Base-by-base conservation (phyloP, 768 basidiomycete genomes). In the Russula earlei region DNA sequence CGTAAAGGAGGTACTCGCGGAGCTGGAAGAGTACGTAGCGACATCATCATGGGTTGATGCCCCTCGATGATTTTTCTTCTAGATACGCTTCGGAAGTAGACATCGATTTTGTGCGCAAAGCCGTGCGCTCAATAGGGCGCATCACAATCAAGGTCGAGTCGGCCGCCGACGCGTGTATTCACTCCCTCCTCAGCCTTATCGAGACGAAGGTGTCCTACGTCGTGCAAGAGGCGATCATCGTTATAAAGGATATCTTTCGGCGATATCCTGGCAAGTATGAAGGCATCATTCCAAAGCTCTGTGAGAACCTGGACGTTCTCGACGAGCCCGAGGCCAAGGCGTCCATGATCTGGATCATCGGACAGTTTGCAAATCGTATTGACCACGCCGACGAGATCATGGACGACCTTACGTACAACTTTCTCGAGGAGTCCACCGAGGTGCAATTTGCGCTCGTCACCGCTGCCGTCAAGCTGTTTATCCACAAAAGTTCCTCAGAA, bases 51-150 rank as follows among this genome's bases (percentile, higher is more conserved):
- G 40, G 19, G 24, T 20, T 29, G 8, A 24, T 14, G 33, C 31
- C 2, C 40, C 3, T 40, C 19, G 17, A 47, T 49, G n/a, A n/a
- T n/a, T n/a, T n/a, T 43, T n/a, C 27, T 29, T 11, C 34, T 58
- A 95, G 92, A 65, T 99, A 99, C 71, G 96, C 96, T 2, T 91
- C 94, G 0, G 96, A 99, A 69, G 94, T 98, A 15, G 96, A 99
- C 66, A 77, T 99, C 60, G 96, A 99, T 71, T 98, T 98, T 66
- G 94, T 97, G 31, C 84, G 96, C 43, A 98, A 97, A 71, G 89
- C 95, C 9, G 96, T 99, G 25, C 83, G 96, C 29, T 96, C 95
- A 3, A 95, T 99, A 60, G 96, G 96, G 8, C 85, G 95, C 20
- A 73, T 97, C n/a, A 94, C 96, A 15, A 98, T 98, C 79, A 98